Conservation (phyloP, 192 early-diverging fungal genomes). For the Thamnidium elegans region DNA sequence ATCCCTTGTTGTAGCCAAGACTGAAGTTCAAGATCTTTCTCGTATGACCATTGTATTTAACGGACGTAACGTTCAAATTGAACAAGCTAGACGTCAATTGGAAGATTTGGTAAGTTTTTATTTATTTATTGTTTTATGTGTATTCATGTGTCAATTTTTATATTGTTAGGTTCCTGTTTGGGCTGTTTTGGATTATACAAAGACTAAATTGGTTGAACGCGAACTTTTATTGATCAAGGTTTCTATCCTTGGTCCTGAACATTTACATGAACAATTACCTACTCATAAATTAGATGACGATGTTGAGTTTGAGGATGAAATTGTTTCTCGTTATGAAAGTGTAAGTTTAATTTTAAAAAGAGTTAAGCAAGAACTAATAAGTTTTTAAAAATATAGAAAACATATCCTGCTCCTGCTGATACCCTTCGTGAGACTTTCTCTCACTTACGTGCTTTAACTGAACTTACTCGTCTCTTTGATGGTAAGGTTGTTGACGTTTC, state of each 20-base stretch:
- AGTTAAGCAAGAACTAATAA: too few relatives aligned
- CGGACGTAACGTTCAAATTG: constrained; percentile 77
- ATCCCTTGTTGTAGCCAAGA: constrained; percentile 93
- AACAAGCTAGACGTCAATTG: constrained; percentile 91
- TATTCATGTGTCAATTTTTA: neutral
- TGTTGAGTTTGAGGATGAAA: constrained; percentile 26
- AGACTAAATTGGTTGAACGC: constrained; percentile 83
- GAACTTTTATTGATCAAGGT: constrained; percentile 94
- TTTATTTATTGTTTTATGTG: neutral
- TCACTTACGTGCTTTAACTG: constrained; percentile 76
- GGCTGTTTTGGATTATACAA: constrained; percentile 96
- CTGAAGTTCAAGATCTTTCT: constrained; percentile 88
- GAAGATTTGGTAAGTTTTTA: constrained; percentile 80
- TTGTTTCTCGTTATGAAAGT: constrained; percentile 15
- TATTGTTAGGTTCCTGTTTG: constrained; percentile 74
- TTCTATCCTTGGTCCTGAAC: constrained; percentile 70
- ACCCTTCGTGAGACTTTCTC: constrained; percentile 51
- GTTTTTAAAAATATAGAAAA: too few relatives aligned
- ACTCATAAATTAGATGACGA: constrained; percentile 34
- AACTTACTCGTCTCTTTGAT: constrained; percentile 81
- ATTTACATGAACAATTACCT: constrained; percentile 53
- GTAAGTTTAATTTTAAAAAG: neutral
- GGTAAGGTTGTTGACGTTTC: constrained; percentile 88
- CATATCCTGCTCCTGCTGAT: constrained; percentile 34
- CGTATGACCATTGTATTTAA: constrained; percentile 96